Evolutionary conservation across 106 monocot species (phyloP).

Genomic region (Chionographis japonica): DNA sequence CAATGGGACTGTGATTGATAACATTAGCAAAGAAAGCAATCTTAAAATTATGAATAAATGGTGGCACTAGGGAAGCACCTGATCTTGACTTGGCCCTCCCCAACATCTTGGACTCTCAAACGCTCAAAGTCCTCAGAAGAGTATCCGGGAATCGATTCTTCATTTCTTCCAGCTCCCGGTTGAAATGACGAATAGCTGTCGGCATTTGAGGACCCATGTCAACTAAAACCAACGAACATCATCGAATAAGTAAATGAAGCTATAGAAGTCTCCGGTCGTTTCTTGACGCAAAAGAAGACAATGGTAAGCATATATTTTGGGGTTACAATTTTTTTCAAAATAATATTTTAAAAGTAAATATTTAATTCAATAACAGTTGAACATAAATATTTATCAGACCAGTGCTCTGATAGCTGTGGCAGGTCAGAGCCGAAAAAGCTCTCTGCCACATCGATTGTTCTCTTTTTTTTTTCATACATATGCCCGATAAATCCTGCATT

Average conservation of each 20-base stretch:
- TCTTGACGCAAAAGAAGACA: no score
- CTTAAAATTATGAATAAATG: neutral
- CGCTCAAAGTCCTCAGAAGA: constrained; percentile 68
- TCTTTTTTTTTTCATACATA: no score
- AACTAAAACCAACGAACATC: constrained; percentile 5
- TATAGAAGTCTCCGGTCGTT: no score
- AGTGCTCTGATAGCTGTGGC: no score
- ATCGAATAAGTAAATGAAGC: neutral
- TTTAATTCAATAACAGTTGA: no score
- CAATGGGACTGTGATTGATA: constrained; percentile 44
- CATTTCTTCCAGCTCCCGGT: constrained; percentile 23
- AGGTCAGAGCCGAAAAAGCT: no score
- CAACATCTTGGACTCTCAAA: constrained; percentile 76
- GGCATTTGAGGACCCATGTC: constrained; percentile 7
- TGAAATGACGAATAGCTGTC: constrained; percentile 86
- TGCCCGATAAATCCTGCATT: no score
- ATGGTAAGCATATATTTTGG: no score
- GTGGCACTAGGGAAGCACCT: constrained; percentile 40
- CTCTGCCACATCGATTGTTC: no score
- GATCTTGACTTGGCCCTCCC: constrained; percentile 94
- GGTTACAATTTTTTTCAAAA: no score
- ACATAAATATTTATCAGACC: no score
- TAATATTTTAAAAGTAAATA: no score
- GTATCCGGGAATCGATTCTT: constrained; percentile 36
- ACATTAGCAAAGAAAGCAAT: constrained; percentile 11